phyloP scores from a whole-genome alignment of 2,329 filamentous ascomycete species.

The Chaetothyriales sp. region DNA sequence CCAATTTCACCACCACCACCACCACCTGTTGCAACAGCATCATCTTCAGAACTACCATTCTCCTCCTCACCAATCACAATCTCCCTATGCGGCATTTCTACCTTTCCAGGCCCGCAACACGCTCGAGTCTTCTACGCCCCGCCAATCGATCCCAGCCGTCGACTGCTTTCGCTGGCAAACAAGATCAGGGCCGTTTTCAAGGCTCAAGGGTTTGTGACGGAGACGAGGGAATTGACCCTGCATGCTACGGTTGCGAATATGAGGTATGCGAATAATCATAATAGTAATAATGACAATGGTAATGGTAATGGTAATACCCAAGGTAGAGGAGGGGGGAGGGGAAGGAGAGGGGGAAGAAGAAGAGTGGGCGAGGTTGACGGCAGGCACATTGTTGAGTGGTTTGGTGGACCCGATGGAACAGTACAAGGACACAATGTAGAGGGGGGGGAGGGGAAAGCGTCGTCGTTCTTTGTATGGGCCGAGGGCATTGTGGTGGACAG shows the following conservation, averaged over 20 bases:
- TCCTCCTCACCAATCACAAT: conserved; percentile 2
- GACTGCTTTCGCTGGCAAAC: conserved; percentile 26
- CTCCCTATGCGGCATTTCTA: conserved; percentile 11
- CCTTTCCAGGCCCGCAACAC: conserved; percentile 8
- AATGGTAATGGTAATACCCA: conserved; percentile 19
- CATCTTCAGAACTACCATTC: not conserved
- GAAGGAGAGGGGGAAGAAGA: not conserved
- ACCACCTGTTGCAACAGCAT: not conserved
- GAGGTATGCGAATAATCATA: conserved; percentile 44
- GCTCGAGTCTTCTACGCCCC: conserved; percentile 21
- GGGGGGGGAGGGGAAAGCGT: conserved; percentile 14
- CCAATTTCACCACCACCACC: conserved; percentile 5
- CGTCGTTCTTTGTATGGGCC: conserved; percentile 58
- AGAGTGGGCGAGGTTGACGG: conserved; percentile 32
- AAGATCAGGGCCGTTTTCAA: conserved; percentile 10
- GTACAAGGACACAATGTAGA: not conserved
- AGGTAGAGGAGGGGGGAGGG: conserved; percentile 12
- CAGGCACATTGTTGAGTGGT: conserved; percentile 22
- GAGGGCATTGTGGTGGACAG: conserved; percentile 52
- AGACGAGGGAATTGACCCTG: conserved; percentile 50
- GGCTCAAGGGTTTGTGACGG: conserved; percentile 27
- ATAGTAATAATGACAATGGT: conserved; percentile 16
- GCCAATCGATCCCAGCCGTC: conserved; percentile 23
- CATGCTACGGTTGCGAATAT: conserved; percentile 84
- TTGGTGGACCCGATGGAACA: conserved; percentile 20